phyloP scores from a whole-genome alignment of 208 protist genomes.

The Tritrichomonas musculus region DNA sequence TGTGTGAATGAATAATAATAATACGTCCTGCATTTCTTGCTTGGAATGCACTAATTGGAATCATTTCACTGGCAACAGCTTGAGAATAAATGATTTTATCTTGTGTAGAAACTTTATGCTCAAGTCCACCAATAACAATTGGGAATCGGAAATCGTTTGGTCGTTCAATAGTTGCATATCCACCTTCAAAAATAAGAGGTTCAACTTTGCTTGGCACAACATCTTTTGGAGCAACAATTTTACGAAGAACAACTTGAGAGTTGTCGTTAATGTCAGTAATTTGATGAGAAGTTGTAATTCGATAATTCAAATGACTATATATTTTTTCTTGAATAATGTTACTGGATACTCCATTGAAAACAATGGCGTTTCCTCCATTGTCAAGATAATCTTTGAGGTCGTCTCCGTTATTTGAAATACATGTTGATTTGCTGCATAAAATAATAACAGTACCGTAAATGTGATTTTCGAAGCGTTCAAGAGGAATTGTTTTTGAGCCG shows the following conservation, averaged over 20 bases:
- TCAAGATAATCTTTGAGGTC: not conserved
- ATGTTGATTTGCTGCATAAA: not conserved
- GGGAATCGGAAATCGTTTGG: slow-evolving; percentile 30
- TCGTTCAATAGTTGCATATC: not conserved
- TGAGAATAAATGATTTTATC: not conserved
- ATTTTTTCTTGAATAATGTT: not conserved
- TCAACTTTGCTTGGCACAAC: not conserved
- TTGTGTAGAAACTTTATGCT: not conserved
- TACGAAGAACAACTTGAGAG: not conserved
- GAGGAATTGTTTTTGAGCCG: not conserved
- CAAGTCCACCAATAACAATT: not conserved
- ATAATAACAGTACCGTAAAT: slow-evolving; percentile 10
- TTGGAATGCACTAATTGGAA: slow-evolving; percentile 20
- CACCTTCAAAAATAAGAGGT: not conserved
- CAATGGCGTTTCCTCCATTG: not conserved
- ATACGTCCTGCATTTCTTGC: not conserved
- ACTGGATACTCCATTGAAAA: not conserved
- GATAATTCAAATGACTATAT: not conserved
- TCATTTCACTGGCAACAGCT: not conserved
- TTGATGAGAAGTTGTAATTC: not conserved
- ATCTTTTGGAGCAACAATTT: not conserved
- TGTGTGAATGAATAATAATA: not conserved
- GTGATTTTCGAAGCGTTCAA: not conserved
- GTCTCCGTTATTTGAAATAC: not conserved
- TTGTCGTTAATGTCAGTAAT: not conserved